Conservation (phyloP, 225 moss, liverwort and hornwort genomes). For the Marchantia polymorpha region DNA sequence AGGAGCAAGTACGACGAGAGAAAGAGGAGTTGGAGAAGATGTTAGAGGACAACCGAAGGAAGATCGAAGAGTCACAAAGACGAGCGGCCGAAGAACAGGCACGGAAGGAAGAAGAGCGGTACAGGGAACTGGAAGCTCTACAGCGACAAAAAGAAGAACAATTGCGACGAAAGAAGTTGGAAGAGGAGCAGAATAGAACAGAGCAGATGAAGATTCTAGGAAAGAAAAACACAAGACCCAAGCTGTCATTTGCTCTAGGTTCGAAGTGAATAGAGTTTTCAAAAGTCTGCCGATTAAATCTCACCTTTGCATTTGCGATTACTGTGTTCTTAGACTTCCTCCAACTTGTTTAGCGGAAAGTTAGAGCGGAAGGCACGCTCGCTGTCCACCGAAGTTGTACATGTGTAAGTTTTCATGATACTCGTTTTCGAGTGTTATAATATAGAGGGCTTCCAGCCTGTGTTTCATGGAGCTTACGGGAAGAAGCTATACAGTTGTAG, state of each 20-base stretch:
- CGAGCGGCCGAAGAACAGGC: slow-evolving; percentile 96
- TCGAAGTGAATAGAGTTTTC: slow-evolving; percentile 55
- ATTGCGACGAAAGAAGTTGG: slow-evolving; percentile 66
- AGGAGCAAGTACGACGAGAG: slow-evolving; percentile 77
- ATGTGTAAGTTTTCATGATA: slow-evolving; percentile 1
- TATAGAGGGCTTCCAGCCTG: slow-evolving; percentile 5
- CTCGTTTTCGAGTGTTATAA: background rate
- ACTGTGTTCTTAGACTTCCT: background rate
- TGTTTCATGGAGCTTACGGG: background rate
- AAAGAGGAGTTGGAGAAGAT: slow-evolving; percentile 93
- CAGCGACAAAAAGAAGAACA: slow-evolving; percentile 89
- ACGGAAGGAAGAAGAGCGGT: slow-evolving; percentile 93
- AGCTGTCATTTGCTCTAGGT: slow-evolving; percentile 91
- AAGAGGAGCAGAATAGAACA: slow-evolving; percentile 82
- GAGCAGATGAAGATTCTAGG: slow-evolving; percentile 99
- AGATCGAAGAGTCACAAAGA: slow-evolving; percentile 93
- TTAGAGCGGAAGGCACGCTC: background rate
- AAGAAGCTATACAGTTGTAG: background rate
- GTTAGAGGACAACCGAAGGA: slow-evolving; percentile 84
- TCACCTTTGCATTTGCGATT: background rate
- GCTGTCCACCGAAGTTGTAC: slow-evolving; percentile 2
- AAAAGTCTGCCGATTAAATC: background rate
- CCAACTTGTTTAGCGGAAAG: background rate
- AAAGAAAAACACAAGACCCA: slow-evolving; percentile 94
- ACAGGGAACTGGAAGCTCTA: slow-evolving; percentile 86